Evolutionary conservation across 306 rosid species (phyloP).

Genomic region (Cicer yamashitae): DNA sequence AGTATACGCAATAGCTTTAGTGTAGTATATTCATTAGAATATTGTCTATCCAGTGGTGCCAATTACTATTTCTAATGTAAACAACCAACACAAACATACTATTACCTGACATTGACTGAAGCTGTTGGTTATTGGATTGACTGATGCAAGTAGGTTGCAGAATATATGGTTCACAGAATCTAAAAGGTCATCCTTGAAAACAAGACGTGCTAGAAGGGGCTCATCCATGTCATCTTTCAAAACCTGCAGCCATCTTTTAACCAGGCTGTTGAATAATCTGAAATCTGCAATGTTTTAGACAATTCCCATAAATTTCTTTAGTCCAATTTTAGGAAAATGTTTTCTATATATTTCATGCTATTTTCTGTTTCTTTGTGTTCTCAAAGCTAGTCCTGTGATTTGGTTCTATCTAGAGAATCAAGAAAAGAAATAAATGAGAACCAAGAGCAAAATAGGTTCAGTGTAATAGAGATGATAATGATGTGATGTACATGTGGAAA

Average conservation of each 20-base stretch:
- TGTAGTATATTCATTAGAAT: constrained; percentile 16
- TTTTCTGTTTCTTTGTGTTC: not conserved
- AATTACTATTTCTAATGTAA: constrained; percentile 22
- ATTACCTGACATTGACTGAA: constrained; percentile 70
- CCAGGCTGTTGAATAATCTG: constrained; percentile 71
- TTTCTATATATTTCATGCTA: not conserved
- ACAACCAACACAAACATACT: constrained; percentile 2
- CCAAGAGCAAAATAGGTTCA: constrained; percentile 3
- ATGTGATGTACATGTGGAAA: not conserved
- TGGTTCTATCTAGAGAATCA: not conserved
- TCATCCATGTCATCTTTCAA: constrained; percentile 68
- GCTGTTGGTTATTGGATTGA: constrained; percentile 56
- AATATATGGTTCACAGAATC: constrained; percentile 68
- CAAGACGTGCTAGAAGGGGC: constrained; percentile 64
- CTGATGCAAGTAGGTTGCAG: constrained; percentile 62
- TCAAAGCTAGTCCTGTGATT: not conserved
- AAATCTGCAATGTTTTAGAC: constrained; percentile 60
- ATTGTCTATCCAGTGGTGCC: constrained; percentile 21
- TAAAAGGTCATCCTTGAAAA: constrained; percentile 57
- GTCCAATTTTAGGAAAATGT: constrained; percentile 28
- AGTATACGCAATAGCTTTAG: constrained; percentile 32
- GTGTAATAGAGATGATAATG: constrained; percentile 1
- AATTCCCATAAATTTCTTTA: constrained; percentile 21
- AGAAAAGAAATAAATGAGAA: not conserved
- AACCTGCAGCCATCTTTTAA: constrained; percentile 67